phyloP scores from a whole-genome alignment of 495 filamentous ascomycete genomes.

The Neurospora africana region DNA sequence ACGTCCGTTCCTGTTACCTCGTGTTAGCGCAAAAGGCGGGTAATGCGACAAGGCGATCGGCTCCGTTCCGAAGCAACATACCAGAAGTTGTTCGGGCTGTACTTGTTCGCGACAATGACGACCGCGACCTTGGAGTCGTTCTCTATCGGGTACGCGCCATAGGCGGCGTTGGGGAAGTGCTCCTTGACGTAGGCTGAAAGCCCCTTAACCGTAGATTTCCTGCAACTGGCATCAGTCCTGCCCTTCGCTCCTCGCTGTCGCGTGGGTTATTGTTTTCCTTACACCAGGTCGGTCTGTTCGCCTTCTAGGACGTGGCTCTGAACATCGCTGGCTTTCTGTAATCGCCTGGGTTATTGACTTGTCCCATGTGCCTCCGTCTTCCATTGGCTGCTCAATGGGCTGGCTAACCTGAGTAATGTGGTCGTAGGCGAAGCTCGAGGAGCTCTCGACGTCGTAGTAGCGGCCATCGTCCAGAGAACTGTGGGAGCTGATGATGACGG shows the following conservation, averaged over 20 bases:
- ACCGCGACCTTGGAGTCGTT: conserved; percentile 67
- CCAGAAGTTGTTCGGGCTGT: conserved; percentile 97
- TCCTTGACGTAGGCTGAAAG: conserved; percentile 70
- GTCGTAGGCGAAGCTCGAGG: conserved; percentile 78
- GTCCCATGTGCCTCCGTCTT: not conserved
- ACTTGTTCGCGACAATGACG: conserved; percentile 85
- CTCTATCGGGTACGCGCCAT: conserved; percentile 70
- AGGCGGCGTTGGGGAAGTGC: conserved; percentile 75
- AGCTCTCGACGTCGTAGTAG: conserved; percentile 83
- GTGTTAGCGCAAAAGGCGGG: not conserved
- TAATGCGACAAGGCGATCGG: not conserved
- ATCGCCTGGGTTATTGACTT: not conserved
- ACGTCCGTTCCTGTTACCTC: conserved; percentile 67
- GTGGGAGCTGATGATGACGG: conserved; percentile 78
- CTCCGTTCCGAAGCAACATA: conserved; percentile 22
- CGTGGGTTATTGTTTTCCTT: conserved; percentile 10
- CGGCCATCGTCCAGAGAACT: conserved; percentile 66
- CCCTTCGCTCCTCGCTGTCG: not conserved
- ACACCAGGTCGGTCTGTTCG: conserved; percentile 70
- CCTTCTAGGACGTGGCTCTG: conserved; percentile 79
- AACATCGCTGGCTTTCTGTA: conserved; percentile 68
- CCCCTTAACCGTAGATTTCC: conserved; percentile 71
- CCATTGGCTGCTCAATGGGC: not conserved
- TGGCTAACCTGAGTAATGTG: conserved; percentile 61
- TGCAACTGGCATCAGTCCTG: conserved; percentile 18